Evolutionary conservation across 2,329 filamentous ascomycete genomes (phyloP), one percentile per base, ranked within the genome.

Genomic region (Eutypella sp.): DNA sequence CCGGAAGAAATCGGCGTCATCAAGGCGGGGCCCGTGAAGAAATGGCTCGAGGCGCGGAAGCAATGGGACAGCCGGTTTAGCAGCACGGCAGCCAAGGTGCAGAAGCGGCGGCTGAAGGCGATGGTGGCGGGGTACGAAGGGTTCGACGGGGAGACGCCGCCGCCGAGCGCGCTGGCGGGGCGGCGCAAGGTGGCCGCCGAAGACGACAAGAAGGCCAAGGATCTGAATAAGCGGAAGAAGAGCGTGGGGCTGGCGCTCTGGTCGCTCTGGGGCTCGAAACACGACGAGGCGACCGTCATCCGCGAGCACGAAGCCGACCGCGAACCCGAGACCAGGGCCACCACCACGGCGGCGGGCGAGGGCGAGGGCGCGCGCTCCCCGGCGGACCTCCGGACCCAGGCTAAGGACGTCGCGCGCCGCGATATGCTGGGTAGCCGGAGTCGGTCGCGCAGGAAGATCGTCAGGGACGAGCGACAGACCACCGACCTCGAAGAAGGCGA

Each of bases 231-330:
- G 60, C 82, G 74, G 65, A 75, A 68, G 54, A 84, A 79, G 73
- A 90, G 87, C 53, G 80, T 85, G 67, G 61, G 60, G 42, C 54
- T 96, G 64, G 81, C 84, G 2, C 70, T 96, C 53, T 97, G 92
- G 92, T 87, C 83, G 41, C 73, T 85, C 1, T 95, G 90, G 87
- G 90, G 89, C 13, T 91, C 85, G 39, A 95, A 87, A 62, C 89
- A 96, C 60, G 93, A 97, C 61, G 79, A 92, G 64, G 75, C 75
- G 50, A 87, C 86, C 0, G 75, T 95, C 3, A 69, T 73, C 40
- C 70, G 79, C 3, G 79, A 84, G 60, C 64, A 76, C 43, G 73
- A 75, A 51, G 74, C 74, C 1, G 72, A 74, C 2, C 65, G 67
- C 47, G 57, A 63, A 3, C 56, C 65, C 1, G 61, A 60, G 5